Evolutionary conservation across 169 alveolate species (phyloP), one percentile per base, ranked within the genome.

Genomic region (Eimeria falciformis): DNA sequence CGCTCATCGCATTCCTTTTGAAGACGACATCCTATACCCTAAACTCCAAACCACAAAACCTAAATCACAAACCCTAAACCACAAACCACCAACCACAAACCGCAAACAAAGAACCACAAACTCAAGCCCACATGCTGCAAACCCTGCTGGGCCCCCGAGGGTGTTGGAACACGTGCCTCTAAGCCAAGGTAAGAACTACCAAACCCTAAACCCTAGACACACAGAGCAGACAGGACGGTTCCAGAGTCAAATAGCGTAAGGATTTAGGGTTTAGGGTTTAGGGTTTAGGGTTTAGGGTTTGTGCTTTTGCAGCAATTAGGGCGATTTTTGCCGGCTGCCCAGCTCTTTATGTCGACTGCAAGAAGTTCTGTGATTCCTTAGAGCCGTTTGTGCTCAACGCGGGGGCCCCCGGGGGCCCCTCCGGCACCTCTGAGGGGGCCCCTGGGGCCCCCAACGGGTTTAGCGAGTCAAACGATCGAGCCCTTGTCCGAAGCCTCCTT

Each of bases 221-320:
- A 12, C 11, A 50, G n/a, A n/a, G n/a, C n/a, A n/a, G n/a, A n/a
- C n/a, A n/a, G n/a, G n/a, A n/a, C n/a, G n/a, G n/a, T n/a, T n/a
- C n/a, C n/a, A n/a, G n/a, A n/a, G n/a, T n/a, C n/a, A n/a, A n/a
- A n/a, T n/a, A n/a, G n/a, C n/a, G 23, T 66, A 27, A 66, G 46
- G 77, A 45, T 66, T 66, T 66, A 66, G 40, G 40, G 77, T 66
- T 66, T 66, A 50, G 62, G 62, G 62, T 50, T 50, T 50, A 50
- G 62, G 62, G 62, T 50, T 50, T 50, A 21, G 62, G 62, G 62
- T 0, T 50, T 62, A 6, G 17, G 29, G 29, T 2, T 2, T n/a
- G 73, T 62, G 73, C 14, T 62, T 12, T 14, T n/a, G 73, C 73
- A 62, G 73, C 73, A 9, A 29, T n/a, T 0, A 62, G 25, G 29